Percentiles rank a stretch among this genome's conserved stretches.
These are phyloP conservation scores for Venustampulla echinocandica DNA, from an alignment of 495 filamentous ascomycete genomes.

Conservation along the genomic window DNA sequence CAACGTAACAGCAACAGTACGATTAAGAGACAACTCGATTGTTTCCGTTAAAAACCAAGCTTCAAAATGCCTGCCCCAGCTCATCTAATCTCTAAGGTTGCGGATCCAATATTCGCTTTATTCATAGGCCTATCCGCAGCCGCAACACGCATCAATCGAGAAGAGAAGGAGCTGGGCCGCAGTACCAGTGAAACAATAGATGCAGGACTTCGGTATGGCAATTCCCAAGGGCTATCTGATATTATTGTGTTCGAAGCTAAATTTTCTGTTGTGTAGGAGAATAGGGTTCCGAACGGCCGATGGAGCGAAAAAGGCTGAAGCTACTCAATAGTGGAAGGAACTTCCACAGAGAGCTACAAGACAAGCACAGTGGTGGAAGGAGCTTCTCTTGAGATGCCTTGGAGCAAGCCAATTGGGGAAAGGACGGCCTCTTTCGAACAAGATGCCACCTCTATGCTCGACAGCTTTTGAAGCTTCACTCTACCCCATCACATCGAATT, in stretches of 20 bases:
- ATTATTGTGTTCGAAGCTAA: slow-evolving; percentile 2
- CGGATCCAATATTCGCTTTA: slow-evolving; percentile 82
- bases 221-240: too few species aligned
- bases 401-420: neutral
- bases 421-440: neutral
- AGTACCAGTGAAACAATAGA: slow-evolving; percentile 43
- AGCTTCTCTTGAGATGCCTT: neutral
- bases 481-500: too few species aligned
- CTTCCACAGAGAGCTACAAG: slow-evolving; percentile 4
- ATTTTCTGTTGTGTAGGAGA: slow-evolving; percentile 2
- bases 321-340: too few species aligned
- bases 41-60: too few species aligned
- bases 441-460: too few species aligned
- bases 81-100: slow-evolving; percentile 55
- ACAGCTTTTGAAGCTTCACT: too few species aligned
- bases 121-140: slow-evolving; percentile 63
- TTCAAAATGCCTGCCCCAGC: slow-evolving; percentile 39
- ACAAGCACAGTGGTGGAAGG: neutral
- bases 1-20: too few species aligned
- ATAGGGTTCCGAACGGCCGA: slow-evolving; percentile 8
- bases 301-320: too few species aligned
- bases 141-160: slow-evolving; percentile 65
- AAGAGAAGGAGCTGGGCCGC: slow-evolving; percentile 64
- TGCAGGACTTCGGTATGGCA: slow-evolving; percentile 35
- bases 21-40: too few species aligned